Base-by-base conservation (phyloP, 768 basidiomycete species). In the Lentinula boryana region DNA sequence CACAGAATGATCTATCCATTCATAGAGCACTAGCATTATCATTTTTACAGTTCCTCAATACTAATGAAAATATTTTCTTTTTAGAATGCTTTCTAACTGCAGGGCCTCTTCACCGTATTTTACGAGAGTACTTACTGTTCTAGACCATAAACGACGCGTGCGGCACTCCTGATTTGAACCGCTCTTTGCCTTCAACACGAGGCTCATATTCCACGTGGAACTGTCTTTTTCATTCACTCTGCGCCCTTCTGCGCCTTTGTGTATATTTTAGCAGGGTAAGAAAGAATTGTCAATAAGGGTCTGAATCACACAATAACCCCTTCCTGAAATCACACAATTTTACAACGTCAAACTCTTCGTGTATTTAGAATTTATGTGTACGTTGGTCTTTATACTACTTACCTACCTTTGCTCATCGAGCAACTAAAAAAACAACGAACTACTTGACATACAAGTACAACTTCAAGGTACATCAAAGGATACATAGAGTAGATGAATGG, bases 131-230 rank as follows among this genome's bases (percentile, higher is more conserved):
- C 8, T 35, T 15, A 49, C 48, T 9, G 12, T 27, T 31, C 23
- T 31, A 5, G 48, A 27, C 27, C 27, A 27, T 27, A 27, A 27
- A 27, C 27, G 27, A 27, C 27, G 3, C 27, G 27, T 27, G 3
- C 27, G 27, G 27, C 27, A 27, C 27, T 27, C 27, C 3, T 27
- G 27, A 27, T 2, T 56, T 50, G 60, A 63, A 38, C 50, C 50
- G 50, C 50, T 13, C 27, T 57, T 67, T 67, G 59, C 62, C 62
- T 66, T 62, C 33, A 52, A 66, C 63, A 65, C 44, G 54, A 57
- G 56, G 56, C 56, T 57, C 56, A 18, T 13, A 21, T 15, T 32
- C 15, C 41, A 44, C 56, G 38, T 57, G 56, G 41, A 46, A 13
- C 4, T 27, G 23, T 4, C 50, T 32, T 48, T 36, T 4, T 23